Evolutionary conservation across 352 stramenopile species (phyloP).

Genomic region (Phytophthora meadii): DNA sequence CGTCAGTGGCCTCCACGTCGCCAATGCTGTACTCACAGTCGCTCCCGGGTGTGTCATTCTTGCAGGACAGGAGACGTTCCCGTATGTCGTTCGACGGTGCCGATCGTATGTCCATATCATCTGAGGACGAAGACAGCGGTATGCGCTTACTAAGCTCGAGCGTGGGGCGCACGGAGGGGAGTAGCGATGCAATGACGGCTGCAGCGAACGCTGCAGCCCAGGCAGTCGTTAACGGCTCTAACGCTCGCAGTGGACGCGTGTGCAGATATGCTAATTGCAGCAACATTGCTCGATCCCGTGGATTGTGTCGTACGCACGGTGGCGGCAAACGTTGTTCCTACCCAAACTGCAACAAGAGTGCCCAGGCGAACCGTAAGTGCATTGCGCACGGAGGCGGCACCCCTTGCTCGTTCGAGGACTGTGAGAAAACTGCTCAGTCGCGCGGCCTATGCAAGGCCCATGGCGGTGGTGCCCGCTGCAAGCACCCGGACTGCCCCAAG

Average conservation of each 20-base stretch:
- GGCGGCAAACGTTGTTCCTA: constrained; percentile 85
- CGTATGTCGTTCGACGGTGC: constrained; percentile 72
- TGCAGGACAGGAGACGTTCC: constrained; percentile 58
- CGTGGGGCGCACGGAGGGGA: constrained; percentile 53
- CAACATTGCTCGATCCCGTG: constrained; percentile 84
- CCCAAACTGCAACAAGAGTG: constrained; percentile 86
- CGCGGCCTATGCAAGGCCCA: constrained; percentile 86
- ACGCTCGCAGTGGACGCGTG: constrained; percentile 68
- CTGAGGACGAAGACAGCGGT: constrained; percentile 70
- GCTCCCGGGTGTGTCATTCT: constrained; percentile 65
- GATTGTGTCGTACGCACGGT: constrained; percentile 78
- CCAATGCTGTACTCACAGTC: constrained; percentile 73
- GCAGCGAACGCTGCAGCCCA: constrained; percentile 29
- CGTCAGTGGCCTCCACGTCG: constrained; percentile 35
- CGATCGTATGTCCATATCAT: constrained; percentile 70
- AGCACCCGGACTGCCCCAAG: constrained; percentile 87
- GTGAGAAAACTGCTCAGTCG: constrained; percentile 89
- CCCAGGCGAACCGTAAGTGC: constrained; percentile 90
- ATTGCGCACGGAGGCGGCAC: constrained; percentile 87
- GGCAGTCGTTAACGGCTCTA: constrained; percentile 31
- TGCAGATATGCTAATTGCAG: constrained; percentile 87
- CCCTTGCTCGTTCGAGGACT: constrained; percentile 86
- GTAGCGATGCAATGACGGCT: constrained; percentile 43
- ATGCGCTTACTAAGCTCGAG: constrained; percentile 82
- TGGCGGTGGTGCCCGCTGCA: constrained; percentile 81